These are phyloP conservation scores for Capsella bursapastoris DNA, from an alignment of 345 rosid species.

Conservation along the genomic window DNA sequence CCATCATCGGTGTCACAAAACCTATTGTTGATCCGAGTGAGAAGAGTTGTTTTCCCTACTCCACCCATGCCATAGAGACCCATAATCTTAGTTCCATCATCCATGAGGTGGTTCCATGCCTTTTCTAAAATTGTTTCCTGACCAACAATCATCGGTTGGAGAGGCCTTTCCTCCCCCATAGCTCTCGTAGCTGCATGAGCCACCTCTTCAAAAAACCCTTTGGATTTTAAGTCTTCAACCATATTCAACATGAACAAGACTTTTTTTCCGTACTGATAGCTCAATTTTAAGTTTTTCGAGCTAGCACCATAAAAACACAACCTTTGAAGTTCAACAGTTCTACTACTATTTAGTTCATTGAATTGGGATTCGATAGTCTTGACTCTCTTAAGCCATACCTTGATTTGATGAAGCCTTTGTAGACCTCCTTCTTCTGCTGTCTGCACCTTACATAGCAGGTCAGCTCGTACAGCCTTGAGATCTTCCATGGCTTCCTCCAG, in stretches of 20 bases:
- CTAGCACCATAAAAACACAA: constrained; percentile 15
- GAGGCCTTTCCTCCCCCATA: constrained; percentile 12
- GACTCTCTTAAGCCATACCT: constrained; percentile 33
- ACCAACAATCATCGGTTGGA: constrained; percentile 23
- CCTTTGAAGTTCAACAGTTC: neutral
- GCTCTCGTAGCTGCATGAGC: constrained; percentile 16
- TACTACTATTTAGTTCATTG: constrained; percentile 5
- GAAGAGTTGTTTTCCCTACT: constrained; percentile 46
- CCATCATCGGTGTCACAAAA: constrained; percentile 4
- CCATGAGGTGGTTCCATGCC: constrained; percentile 26
- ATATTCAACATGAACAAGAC: neutral
- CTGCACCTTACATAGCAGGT: constrained; percentile 20
- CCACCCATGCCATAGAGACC: constrained; percentile 40
- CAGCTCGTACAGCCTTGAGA: constrained; percentile 29
- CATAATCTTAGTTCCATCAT: constrained; percentile 20
- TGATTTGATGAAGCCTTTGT: constrained; percentile 21
- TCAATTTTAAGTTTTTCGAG: constrained; percentile 15
- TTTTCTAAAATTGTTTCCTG: constrained; percentile 10
- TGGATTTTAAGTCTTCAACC: constrained; percentile 9
- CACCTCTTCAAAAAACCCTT: constrained; percentile 23
- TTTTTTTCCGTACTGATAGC: constrained; percentile 6
- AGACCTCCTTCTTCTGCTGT: constrained; percentile 19
- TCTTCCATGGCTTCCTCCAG: constrained; percentile 28
- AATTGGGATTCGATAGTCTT: neutral
- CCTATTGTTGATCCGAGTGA: constrained; percentile 35